Base-by-base conservation (phyloP, 768 basidiomycete genomes). In the Gautieria morchelliformis region DNA sequence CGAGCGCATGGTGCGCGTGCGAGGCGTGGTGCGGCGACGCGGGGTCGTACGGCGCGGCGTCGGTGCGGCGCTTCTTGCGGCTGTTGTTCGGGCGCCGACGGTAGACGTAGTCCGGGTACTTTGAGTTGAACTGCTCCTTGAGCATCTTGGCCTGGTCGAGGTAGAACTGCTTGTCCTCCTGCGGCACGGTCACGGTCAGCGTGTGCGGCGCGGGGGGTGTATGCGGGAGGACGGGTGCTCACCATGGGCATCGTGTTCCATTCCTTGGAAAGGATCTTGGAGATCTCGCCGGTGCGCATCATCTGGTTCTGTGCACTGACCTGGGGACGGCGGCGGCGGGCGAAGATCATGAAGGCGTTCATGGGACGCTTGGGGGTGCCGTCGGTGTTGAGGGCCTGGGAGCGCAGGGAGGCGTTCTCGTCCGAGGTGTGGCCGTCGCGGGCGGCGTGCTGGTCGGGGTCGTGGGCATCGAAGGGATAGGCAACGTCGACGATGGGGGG, bases 301-400 rank as follows among this genome's bases (percentile, higher is more conserved):
- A 87, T 81, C 68, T 90, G 89, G 67, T 93, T 87, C 61, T 87
- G 86, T n/a, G 87, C 82, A 8, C 87, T 83, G 35, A 93, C 87
- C 68, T 93, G 87, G 17, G 89, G 89, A 44, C 89, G 75, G 58
- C 89, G 78, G 53, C 84, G 78, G 22, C 89, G 81, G 60, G 90
- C 89, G 64, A 91, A 93, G 59, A 93, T 92, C 89, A 93, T 92
- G 74, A 93, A 93, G 20, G 89, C 89, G 68, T 93, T 93, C 89
- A 93, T 92, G 35, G 89, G 89, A 12, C 89, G 83, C 67, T 91
- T 91, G 24, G 89, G 89, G 48, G 89, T 91, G 27, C 89, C 89
- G 63, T 93, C 89, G 1, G 87, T 77, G 67, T 93, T 93, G 58
- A 92, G 78, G 14, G 87, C 83, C 69, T 92, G 89, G 4, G 80